Conservation (phyloP, 2,329 filamentous ascomycete species). For the Diplocarpon rosae region DNA sequence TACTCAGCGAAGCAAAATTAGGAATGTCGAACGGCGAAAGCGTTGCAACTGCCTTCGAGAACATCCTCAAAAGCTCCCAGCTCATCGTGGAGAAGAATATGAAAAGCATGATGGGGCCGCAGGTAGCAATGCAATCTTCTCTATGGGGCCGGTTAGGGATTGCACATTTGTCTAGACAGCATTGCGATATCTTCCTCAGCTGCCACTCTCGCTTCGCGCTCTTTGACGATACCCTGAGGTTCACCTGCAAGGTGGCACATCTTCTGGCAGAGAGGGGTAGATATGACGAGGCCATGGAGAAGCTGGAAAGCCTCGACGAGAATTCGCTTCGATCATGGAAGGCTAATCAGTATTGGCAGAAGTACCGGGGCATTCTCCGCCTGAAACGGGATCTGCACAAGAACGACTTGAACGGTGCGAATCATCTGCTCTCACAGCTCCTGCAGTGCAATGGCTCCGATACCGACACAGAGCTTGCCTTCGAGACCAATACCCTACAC, state of each 20-base stretch:
- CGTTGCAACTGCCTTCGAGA: slow-evolving; percentile 55
- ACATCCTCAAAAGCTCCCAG: slow-evolving; percentile 72
- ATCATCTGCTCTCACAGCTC: slow-evolving; percentile 46
- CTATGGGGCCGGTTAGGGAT: slow-evolving; percentile 68
- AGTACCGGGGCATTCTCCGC: slow-evolving; percentile 55
- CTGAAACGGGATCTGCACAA: slow-evolving; percentile 50
- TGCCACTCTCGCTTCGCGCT: slow-evolving; percentile 55
- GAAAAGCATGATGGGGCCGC: slow-evolving; percentile 59
- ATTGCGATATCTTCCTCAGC: slow-evolving; percentile 63
- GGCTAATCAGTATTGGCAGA: slow-evolving; percentile 61
- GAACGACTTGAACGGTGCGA: slow-evolving; percentile 44
- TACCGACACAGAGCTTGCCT: slow-evolving; percentile 46
- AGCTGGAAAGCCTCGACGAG: slow-evolving; percentile 48
- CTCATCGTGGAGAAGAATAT: slow-evolving; percentile 70
- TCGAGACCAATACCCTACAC: slow-evolving; percentile 46
- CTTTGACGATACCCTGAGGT: slow-evolving; percentile 69
- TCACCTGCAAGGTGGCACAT: slow-evolving; percentile 60
- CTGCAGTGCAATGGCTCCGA: slow-evolving; percentile 30
- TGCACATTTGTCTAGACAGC: slow-evolving; percentile 41
- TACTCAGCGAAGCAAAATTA: slow-evolving; percentile 78
- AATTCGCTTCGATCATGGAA: slow-evolving; percentile 63
- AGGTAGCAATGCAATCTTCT: slow-evolving; percentile 61
- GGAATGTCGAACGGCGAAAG: slow-evolving; percentile 62
- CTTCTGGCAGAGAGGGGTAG: slow-evolving; percentile 54
- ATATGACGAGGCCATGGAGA: slow-evolving; percentile 56